Base-by-base conservation (phyloP, 768 basidiomycete species). In the Termitomyces sp. region DNA sequence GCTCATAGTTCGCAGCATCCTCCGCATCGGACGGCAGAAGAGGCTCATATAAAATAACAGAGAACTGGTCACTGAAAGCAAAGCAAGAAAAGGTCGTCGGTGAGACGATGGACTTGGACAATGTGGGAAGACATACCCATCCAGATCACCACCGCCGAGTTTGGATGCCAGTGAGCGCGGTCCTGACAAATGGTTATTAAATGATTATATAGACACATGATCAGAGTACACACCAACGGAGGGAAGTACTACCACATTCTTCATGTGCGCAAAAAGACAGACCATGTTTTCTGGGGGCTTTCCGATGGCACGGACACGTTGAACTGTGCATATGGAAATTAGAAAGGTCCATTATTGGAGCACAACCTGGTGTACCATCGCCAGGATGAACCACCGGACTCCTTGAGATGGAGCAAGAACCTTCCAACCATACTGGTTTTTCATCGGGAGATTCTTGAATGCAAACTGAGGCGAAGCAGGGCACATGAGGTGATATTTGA, bases 311-410 rank as follows among this genome's bases (percentile, higher is more conserved):
- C 75, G 75, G 2, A 89, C 88, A 52, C 85, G 79, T 73, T 88
- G 87, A 1, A 89, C 88, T 89, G 55, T 1, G 47, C 1, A 18
- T 43, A 20, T 32, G 9, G 54, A 41, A 55, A 41, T 67, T 50
- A 62, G 55, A 33, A 53, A 28, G 26, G 32, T 20, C 43, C 32
- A 28, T n/a, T 14, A 57, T 13, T 30, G 18, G 50, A 16, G 8
- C 9, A 43, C 49, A 38, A 36, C 16, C 7, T 36, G 38, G 43
- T 61, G 72, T 57, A 84, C 89, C 84, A 67, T 91, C 91, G 14
- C 91, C 91, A 5, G 87, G 84, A 68, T 92, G 89, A 20, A 82
- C 80, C 6, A 88, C 83, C 5, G 91, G 91, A 68, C 85, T 91
- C 57, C 90, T 76, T 6, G 83, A 87, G 50, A 92, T 83, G 40